Conservation (phyloP, 345 rosid species). For the Murraya koenigii region DNA sequence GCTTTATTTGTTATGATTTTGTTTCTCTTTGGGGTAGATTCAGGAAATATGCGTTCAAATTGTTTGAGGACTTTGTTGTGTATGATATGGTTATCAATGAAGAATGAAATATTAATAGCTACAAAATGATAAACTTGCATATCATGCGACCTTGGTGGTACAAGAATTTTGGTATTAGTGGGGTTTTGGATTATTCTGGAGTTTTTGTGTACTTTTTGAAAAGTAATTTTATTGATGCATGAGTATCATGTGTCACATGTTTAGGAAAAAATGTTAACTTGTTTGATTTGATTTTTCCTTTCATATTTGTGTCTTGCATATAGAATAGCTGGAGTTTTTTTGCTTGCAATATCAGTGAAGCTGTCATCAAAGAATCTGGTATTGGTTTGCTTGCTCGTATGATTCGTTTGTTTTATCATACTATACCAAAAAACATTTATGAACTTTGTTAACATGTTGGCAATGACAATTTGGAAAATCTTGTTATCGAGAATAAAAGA, state of each 20-base stretch:
- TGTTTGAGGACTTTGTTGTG: too few relatives aligned
- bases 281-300: not conserved
- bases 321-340: slow-evolving; percentile 99
- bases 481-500: not conserved
- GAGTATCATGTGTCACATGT: not conserved
- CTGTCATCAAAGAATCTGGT: slow-evolving; percentile 90
- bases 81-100: too few relatives aligned
- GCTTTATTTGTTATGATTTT: too few relatives aligned
- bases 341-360: slow-evolving; percentile 80
- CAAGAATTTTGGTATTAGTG: not conserved
- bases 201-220: not conserved
- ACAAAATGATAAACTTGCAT: not conserved
- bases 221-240: not conserved
- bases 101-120: not conserved
- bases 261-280: not conserved
- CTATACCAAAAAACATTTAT: not conserved
- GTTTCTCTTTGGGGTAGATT: too few relatives aligned
- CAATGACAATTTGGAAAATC: not conserved
- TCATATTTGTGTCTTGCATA: slow-evolving; percentile 39
- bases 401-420: too few relatives aligned
- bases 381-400: not conserved
- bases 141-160: not conserved
- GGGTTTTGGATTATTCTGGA: not conserved
- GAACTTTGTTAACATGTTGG: not conserved
- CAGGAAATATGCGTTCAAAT: too few relatives aligned